Evolutionary conservation across 179 eudicot genomes (phyloP), one percentile per base, ranked within the genome.

Genomic region (Vitellaria paradoxa): DNA sequence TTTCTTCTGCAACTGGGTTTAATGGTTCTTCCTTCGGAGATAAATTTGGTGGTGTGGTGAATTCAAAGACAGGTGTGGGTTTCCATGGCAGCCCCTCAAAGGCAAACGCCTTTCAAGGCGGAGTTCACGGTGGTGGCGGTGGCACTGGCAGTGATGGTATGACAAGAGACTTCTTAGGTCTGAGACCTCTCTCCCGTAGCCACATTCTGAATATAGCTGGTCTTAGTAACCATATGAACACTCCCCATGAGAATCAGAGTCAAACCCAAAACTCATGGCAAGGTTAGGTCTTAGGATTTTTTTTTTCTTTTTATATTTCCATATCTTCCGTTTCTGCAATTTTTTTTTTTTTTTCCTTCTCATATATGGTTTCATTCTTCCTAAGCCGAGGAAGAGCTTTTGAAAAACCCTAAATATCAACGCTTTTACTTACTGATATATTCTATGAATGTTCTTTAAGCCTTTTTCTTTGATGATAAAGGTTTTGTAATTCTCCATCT

Each of bases 161-260:
- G 88, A 93, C 98, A 26, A 90, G 92, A 81, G 97, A 93, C 72
- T 93, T 93, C 74, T 77, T 93, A 76, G 93, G 97, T 9, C 47
- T 93, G 45, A 93, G 91, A 64, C 87, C 97, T 5, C 82, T 92
- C 6, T 88, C 95, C 1, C 91, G 86, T 20, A 83, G 75, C 80
- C 96, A 93, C 0, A 89, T 93, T 47, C 81, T 91, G 23, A 88
- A 60, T 62, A 82, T 91, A 10, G 81, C 91, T 74, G 89, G 86
- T 37, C 60, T 87, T 65, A 81, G 84, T 40, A 82, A 81, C 66
- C 83, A 86, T 83, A 85, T 83, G 47, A 64, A 68, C 15, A 76
- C 81, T 47, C 72, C 67, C 14, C 78, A 72, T 79, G 70, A 42
- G 63, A 62, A 77, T 46, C 72, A 68, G 49, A 47, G 71, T 37